Evolutionary conservation across 2,329 filamentous ascomycete genomes (phyloP).

Genomic region (Claviceps monticola): DNA sequence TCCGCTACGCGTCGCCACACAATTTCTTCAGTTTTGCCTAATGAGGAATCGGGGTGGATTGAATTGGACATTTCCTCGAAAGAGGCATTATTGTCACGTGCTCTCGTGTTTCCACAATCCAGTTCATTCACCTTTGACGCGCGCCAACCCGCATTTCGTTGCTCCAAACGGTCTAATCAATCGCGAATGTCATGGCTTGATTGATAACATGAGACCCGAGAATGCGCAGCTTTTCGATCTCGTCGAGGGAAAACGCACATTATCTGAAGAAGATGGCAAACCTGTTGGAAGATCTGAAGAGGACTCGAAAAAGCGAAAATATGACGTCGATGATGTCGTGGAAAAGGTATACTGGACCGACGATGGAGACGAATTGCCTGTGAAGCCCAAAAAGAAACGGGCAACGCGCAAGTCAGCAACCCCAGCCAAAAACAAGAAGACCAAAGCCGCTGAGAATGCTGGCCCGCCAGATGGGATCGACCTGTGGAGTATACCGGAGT

Average conservation of each 20-base stretch:
- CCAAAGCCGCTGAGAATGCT: conserved; percentile 15
- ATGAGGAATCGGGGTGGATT: too few relatives aligned
- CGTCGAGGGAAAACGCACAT: conserved; percentile 12
- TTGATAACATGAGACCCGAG: conserved; percentile 3
- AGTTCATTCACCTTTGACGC: neutral
- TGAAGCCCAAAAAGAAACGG: conserved; percentile 30
- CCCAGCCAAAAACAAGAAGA: conserved; percentile 11
- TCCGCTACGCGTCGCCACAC: too few relatives aligned
- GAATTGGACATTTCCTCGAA: neutral
- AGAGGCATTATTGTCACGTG: conserved; percentile 2
- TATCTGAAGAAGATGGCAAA: conserved; percentile 10
- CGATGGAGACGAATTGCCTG: conserved; percentile 46
- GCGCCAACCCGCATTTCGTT: neutral
- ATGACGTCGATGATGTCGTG: conserved; percentile 17
- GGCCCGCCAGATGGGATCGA: conserved; percentile 31
- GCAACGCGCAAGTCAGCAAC: conserved; percentile 16
- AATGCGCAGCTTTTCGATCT: conserved; percentile 13
- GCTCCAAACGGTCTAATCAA: neutral
- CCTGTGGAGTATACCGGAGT: conserved; percentile 53
- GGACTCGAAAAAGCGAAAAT: conserved; percentile 23
- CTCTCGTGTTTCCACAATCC: neutral
- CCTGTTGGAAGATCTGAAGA: conserved; percentile 1
- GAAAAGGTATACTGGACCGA: conserved; percentile 42
- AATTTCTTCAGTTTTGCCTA: too few relatives aligned
- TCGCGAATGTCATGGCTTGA: conserved; percentile 1